Percentiles rank a stretch among this genome's conserved stretches.
Evolutionary conservation across 768 basidiomycete species (phyloP).

Genomic region (Lentinula edodes): DNA sequence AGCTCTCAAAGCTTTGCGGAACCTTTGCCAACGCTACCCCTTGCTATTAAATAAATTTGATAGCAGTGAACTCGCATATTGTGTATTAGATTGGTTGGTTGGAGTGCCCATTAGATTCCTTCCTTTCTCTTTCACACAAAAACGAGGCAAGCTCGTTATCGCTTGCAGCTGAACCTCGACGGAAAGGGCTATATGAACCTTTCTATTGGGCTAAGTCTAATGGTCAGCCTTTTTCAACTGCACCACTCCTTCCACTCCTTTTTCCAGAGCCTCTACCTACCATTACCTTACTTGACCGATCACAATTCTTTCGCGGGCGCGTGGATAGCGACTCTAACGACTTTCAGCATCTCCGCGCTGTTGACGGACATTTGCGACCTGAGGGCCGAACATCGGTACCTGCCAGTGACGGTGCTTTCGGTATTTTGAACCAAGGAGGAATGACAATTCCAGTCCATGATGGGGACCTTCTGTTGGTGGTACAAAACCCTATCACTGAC

Average conservation of each 20-base stretch:
- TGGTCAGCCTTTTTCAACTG: conserved; percentile 28
- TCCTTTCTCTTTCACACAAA: too few species aligned
- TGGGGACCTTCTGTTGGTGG: conserved; percentile 68
- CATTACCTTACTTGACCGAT: conserved; percentile 62
- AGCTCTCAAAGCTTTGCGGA: too few species aligned
- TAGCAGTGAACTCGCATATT: too few species aligned
- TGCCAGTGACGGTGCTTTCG: conserved; percentile 16
- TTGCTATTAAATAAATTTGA: too few species aligned
- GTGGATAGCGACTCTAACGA: conserved; percentile 67
- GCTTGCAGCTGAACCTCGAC: conserved; percentile 67
- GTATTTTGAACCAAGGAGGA: conserved; percentile 48
- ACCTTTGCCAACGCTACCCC: too few species aligned
- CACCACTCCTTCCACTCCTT: conserved; percentile 58
- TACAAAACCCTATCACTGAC: conserved; percentile 48
- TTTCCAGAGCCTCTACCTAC: conserved; percentile 74
- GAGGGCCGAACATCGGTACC: conserved; percentile 24
- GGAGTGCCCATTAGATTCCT: too few species aligned
- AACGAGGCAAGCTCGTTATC: too few species aligned
- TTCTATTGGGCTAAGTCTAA: conserved; percentile 58
- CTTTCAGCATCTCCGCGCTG: conserved; percentile 48
- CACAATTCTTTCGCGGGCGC: conserved; percentile 57
- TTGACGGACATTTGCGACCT: conserved; percentile 42
- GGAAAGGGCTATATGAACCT: conserved; percentile 72
- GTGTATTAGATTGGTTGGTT: too few species aligned
- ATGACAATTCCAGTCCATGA: conserved; percentile 71